These are phyloP conservation scores for Exophiala spinifera DNA, from an alignment of 2,329 filamentous ascomycete species.

Conservation along the genomic window DNA sequence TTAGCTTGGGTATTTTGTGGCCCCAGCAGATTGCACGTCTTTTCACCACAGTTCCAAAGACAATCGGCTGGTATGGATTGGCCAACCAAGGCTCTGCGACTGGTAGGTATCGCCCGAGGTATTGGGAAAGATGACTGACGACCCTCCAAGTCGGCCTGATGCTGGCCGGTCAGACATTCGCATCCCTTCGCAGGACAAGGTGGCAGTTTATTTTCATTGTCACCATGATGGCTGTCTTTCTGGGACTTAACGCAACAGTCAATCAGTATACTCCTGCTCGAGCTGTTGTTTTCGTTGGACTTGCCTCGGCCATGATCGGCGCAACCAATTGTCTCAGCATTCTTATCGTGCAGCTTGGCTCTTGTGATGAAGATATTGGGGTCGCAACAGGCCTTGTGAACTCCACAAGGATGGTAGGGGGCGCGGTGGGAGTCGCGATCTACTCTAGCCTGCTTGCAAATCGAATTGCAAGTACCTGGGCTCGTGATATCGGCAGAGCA, in stretches of 20 bases:
- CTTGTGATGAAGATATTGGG: slow-evolving; percentile 13
- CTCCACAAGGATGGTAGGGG: slow-evolving; percentile 4
- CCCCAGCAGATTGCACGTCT: slow-evolving; percentile 12
- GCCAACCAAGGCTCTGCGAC: slow-evolving; percentile 9
- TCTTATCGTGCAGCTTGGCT: slow-evolving; percentile 13
- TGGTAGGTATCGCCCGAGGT: slow-evolving; percentile 9
- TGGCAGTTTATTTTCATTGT: slow-evolving; percentile 14
- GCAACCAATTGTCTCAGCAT: slow-evolving; percentile 12
- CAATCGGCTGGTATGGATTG: slow-evolving; percentile 12
- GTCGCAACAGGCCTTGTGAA: slow-evolving; percentile 6
- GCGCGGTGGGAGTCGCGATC: slow-evolving; percentile 12
- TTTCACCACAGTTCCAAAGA: slow-evolving; percentile 14
- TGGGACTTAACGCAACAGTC: slow-evolving; percentile 8
- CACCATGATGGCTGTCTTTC: slow-evolving; percentile 11
- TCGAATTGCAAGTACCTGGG: slow-evolving; percentile 9
- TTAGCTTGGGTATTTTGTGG: slow-evolving; percentile 12
- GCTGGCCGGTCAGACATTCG: slow-evolving; percentile 5
- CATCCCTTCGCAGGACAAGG: slow-evolving; percentile 6
- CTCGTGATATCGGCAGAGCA: slow-evolving; percentile 9
- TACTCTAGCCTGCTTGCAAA: slow-evolving; percentile 14
- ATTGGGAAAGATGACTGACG: too few species aligned
- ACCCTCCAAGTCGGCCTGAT: slow-evolving; percentile 7
- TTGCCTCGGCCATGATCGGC: slow-evolving; percentile 12
- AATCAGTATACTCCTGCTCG: slow-evolving; percentile 12
- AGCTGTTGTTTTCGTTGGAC: slow-evolving; percentile 6